These are phyloP conservation scores for Fusarium chuoi DNA, from an alignment of 2,329 filamentous ascomycete species.

Conservation along the genomic window DNA sequence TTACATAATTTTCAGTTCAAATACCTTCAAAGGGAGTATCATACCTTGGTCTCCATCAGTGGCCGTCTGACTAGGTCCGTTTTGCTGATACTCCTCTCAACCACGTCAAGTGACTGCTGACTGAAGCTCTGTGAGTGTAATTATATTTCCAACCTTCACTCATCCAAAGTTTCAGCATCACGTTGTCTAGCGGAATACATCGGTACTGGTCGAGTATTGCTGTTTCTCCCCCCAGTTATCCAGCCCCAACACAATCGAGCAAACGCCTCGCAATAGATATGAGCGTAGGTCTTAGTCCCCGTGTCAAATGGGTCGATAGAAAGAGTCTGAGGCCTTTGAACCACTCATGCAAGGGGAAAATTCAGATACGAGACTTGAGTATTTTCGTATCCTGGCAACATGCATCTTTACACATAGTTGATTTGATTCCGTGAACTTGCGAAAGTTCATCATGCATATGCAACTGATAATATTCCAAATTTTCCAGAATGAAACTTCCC, in stretches of 20 bases:
- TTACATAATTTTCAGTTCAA: not conserved
- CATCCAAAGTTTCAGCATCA: not conserved
- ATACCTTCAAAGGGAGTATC: not conserved
- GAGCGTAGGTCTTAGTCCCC: not conserved
- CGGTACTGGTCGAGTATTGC: not conserved
- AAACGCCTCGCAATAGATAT: not conserved
- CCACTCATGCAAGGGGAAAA: conserved; percentile 19
- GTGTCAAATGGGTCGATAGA: not conserved
- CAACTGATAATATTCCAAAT: not conserved
- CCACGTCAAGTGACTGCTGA: too few relatives aligned
- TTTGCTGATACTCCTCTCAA: not conserved
- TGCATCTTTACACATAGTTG: not conserved
- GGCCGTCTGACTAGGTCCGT: too few relatives aligned
- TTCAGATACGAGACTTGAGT: not conserved
- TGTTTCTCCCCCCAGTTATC: too few relatives aligned
- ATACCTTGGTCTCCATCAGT: not conserved
- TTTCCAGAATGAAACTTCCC: not conserved
- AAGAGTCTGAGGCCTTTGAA: not conserved
- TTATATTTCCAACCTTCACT: not conserved
- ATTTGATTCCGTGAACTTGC: not conserved
- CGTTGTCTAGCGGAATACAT: not conserved
- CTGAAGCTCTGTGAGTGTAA: not conserved
- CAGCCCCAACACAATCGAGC: not conserved
- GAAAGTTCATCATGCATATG: not conserved
- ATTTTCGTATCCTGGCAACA: not conserved